Conservation (phyloP, 441 rosid species). For the Arabidopsis hybrid region DNA sequence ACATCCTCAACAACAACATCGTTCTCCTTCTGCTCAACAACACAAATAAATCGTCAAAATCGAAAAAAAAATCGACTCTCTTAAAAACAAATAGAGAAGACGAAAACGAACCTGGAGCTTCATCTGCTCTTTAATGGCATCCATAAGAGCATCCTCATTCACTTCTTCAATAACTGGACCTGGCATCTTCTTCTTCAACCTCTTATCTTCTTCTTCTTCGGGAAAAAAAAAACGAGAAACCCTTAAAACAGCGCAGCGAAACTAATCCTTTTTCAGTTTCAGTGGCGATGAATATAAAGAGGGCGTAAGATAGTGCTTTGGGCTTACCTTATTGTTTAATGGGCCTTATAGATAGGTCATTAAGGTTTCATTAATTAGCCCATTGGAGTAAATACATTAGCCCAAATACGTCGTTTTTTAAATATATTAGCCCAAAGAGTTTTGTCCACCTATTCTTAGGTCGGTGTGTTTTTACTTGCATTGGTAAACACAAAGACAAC, state of each 20-base stretch:
- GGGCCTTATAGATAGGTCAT: neutral
- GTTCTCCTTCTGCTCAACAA: conserved; percentile 37
- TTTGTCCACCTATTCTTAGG: too few relatives aligned
- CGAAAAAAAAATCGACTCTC: neutral
- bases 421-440: too few relatives aligned
- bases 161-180: conserved; percentile 43
- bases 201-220: conserved; percentile 27
- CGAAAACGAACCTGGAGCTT: conserved; percentile 42
- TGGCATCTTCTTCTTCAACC: conserved; percentile 39
- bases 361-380: neutral
- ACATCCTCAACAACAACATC: conserved; percentile 47
- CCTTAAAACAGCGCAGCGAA: conserved; percentile 37
- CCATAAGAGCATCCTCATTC: conserved; percentile 21
- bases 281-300: conserved; percentile 22
- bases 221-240: neutral
- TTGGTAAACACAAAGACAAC: too few relatives aligned
- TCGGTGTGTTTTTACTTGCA: too few relatives aligned
- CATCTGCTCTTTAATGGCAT: conserved; percentile 44
- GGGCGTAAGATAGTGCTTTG: conserved; percentile 8
- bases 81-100: neutral
- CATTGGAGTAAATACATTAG: neutral
- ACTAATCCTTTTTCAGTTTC: conserved; percentile 18
- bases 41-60: conserved; percentile 7
- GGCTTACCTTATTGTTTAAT: neutral
- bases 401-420: neutral